Base-by-base conservation (phyloP, 2,329 filamentous ascomycete genomes). In the Monilinia vaccinii-corymbosi region DNA sequence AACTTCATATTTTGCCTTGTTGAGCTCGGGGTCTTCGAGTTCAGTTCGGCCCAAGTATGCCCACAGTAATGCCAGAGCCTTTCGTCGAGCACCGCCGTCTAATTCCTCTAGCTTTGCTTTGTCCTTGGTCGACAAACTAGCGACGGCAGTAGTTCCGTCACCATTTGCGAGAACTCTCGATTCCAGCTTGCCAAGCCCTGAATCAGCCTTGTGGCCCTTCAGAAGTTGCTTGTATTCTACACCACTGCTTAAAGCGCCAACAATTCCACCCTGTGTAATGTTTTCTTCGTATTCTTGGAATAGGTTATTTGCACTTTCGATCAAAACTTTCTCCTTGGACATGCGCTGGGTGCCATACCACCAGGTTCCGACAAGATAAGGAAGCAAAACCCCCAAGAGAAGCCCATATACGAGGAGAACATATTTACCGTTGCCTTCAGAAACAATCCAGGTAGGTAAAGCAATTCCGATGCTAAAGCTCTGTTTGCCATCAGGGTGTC, bases 391-490 rank as follows among this genome's bases (percentile, higher is more conserved):
- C 59, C 93, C 94, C 56, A 99, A 85, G 44, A 97, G 81, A 38
- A 87, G 75, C 42, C 91, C 92, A 73, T 99, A 99, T 64, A 97
- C 81, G 60, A 97, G 79, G 62, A 99, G 79, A 58, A 99, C 88
- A 71, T 95, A 97, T 78, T 97, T 97, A 66, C 92, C 93, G 73
- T 94, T 95, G 59, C 92, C 93, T 67, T 97, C 91, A 16, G 89
- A 88, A 59, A 99, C 82, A 69, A 99, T 91, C 75, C 94, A 90
- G 73, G 94, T 88, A 49, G 94, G 94, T 49, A 99, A 81, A 49
- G 93, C 94, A 66, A 99, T 99, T 65, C 94, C 93, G 71, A 99
- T 97, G 76, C 91, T 97, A 75, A 92, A 94, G 73, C 91, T 93
- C 77, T 99, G 94, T 81, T 97, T 97, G 72, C 94, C 94, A 73